phyloP scores from a whole-genome alignment of 345 rosid species.

The thale cress (Arabidopsis thaliana) region DNA sequence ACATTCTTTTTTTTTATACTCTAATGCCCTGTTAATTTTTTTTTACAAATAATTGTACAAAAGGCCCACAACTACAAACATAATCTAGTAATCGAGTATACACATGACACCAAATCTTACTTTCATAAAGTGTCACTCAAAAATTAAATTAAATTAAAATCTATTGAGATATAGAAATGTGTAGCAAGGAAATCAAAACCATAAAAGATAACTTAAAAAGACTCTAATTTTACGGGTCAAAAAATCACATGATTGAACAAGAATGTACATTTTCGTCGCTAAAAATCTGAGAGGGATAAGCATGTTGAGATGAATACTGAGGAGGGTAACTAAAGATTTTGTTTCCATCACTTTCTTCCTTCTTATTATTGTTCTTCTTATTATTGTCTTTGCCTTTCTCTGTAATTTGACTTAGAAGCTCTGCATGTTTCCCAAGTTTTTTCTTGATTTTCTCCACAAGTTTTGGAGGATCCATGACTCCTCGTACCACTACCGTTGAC shows the following conservation, averaged over 20 bases:
- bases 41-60: neutral
- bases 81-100: neutral
- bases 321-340: slow-evolving; percentile 51
- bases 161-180: neutral
- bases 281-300: slow-evolving; percentile 44
- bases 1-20: neutral
- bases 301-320: slow-evolving; percentile 42
- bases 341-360: slow-evolving; percentile 25
- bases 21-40: neutral
- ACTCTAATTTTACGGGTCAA: neutral
- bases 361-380: neutral
- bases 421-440: slow-evolving; percentile 58
- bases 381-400: slow-evolving; percentile 25
- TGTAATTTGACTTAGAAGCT: slow-evolving; percentile 48
- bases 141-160: neutral
- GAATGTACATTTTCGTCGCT: slow-evolving; percentile 60
- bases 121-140: neutral
- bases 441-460: slow-evolving; percentile 49
- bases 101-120: neutral
- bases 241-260: slow-evolving; percentile 55
- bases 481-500: slow-evolving; percentile 60
- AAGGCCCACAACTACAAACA: neutral
- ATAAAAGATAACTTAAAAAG: neutral
- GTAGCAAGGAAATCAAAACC: slow-evolving; percentile 6
- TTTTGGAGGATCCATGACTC: slow-evolving; percentile 55